Evolutionary conservation across 2,329 filamentous ascomycete species (phyloP), one percentile per base, ranked within the genome.

Genomic region (Exserohilum rostratum): DNA sequence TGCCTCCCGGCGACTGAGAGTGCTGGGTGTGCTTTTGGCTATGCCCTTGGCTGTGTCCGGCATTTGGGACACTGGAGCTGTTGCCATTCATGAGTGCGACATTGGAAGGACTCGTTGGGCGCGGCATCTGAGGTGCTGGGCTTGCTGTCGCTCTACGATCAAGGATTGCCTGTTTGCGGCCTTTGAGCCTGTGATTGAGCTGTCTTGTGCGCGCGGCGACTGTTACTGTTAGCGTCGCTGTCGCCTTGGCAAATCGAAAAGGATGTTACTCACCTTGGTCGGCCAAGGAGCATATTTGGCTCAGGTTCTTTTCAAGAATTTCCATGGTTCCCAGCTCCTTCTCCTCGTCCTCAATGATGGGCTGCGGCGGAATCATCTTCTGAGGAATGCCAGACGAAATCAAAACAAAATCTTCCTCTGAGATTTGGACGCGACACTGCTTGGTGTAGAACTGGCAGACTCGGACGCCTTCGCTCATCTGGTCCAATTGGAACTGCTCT

Each of bases 381-480:
- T 96, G 90, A 10, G 93, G 85, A 61, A 90, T 90, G 25, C 91
- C 91, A 34, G 90, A 93, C 50, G 87, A 86, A 62, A 96, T 93
- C 61, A 96, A 79, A 37, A 92, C 84, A 81, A 88, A 96, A 71
- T 96, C 91, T 71, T 96, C 91, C 73, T 96, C 91, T 15, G 86
- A 87, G 57, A 96, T 93, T 77, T 96, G 90, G 7, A 96, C 88
- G 43, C 90, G 85, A 61, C 88, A 84, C 57, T 92, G 90, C 69
- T 92, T 92, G 60, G 91, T 87, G 68, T 87, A 86, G 73, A 96
- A 95, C 59, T 91, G 90, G 70, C 91, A 96, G 48, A 89, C 86
- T 42, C 88, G 84, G 48, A 84, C 78, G 17, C 89, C 89, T 61
- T 90, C 88, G 39, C 85, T 82, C 58, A 84, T 83, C 53, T 89